A percentile compares a stretch with the other conserved stretches of the same genome.
Conservation (phyloP, 306 rosid species). For the Lupinus albus region DNA sequence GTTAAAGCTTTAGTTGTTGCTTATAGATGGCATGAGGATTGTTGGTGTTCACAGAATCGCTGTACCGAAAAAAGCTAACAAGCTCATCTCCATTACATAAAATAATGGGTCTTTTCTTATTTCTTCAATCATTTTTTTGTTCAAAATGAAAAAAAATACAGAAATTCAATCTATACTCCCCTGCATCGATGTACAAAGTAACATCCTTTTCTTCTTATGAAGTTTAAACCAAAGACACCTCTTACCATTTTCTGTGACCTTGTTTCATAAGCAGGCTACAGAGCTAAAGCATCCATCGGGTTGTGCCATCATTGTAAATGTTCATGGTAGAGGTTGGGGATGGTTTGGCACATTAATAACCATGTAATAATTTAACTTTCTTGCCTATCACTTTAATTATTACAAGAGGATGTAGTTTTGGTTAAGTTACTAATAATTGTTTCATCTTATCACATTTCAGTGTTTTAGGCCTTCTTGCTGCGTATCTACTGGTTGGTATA, state of each 20-base stretch:
- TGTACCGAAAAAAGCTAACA: slow-evolving; percentile 11
- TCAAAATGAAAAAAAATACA: slow-evolving; percentile 24
- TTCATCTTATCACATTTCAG: slow-evolving; percentile 56
- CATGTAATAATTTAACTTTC: slow-evolving; percentile 52
- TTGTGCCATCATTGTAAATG: slow-evolving; percentile 64
- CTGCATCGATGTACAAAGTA: slow-evolving; percentile 17
- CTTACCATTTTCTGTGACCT: slow-evolving; percentile 22
- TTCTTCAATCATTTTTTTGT: slow-evolving; percentile 24
- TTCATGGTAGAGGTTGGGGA: slow-evolving; percentile 71
- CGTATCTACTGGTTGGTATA: slow-evolving; percentile 67
- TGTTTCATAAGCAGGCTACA: slow-evolving; percentile 65
- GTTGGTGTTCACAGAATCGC: slow-evolving; percentile 4
- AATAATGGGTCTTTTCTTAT: slow-evolving; percentile 3
- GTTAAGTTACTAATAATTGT: slow-evolving; percentile 33
- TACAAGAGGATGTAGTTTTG: slow-evolving; percentile 22
- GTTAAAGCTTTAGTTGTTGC: slow-evolving; percentile 24
- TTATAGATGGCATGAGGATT: slow-evolving; percentile 24
- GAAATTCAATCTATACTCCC: slow-evolving; percentile 14
- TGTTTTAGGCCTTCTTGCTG: slow-evolving; percentile 73
- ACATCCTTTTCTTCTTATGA: not conserved
- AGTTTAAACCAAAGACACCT: slow-evolving; percentile 7
- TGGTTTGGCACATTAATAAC: slow-evolving; percentile 68
- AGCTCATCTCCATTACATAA: not conserved
- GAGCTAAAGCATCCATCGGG: slow-evolving; percentile 88
- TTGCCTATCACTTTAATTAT: slow-evolving; percentile 15